Conservation (phyloP, 441 rosid species). For the Hypseocharis bilobata region DNA sequence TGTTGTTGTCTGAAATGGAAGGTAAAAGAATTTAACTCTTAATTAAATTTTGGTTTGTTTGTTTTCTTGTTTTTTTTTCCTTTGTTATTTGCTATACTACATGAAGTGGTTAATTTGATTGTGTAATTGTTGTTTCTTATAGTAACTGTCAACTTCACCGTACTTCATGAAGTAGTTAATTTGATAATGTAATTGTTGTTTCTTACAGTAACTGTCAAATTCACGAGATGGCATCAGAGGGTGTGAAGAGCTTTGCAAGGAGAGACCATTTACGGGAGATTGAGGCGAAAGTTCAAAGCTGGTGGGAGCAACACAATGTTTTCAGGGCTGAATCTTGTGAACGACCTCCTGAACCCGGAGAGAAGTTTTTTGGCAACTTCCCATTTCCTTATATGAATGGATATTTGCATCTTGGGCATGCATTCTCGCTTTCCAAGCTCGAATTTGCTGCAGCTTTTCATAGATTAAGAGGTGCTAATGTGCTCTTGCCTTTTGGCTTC, state of each 20-base stretch:
- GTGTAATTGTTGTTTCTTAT: not conserved
- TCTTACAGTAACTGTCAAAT: constrained; percentile 33
- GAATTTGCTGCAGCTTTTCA: constrained; percentile 79
- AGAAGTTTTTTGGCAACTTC: constrained; percentile 77
- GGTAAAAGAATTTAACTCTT: no score
- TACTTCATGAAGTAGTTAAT: not conserved
- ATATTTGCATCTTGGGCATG: constrained; percentile 74
- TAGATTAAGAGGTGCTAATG: constrained; percentile 71
- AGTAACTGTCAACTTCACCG: constrained; percentile 40
- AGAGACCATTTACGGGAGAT: constrained; percentile 69
- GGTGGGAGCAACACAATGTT: constrained; percentile 72
- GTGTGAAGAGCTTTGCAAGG: constrained; percentile 56
- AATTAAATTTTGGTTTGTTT: no score
- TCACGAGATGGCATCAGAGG: constrained; percentile 55
- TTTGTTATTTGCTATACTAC: no score
- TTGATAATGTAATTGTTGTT: not conserved
- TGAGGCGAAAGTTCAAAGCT: constrained; percentile 35
- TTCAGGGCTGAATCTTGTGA: constrained; percentile 55
- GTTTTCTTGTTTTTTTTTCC: no score
- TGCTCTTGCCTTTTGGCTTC: constrained; percentile 73
- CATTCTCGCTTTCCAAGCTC: constrained; percentile 72
- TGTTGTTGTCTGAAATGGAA: no score
- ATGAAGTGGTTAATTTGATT: not conserved
- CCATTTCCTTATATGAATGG: constrained; percentile 95
- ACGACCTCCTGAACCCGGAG: constrained; percentile 44